A percentile compares a stretch with the other conserved stretches of the same genome.
Conservation (phyloP, 768 basidiomycete genomes). For the Leccinum aurantiacum region DNA sequence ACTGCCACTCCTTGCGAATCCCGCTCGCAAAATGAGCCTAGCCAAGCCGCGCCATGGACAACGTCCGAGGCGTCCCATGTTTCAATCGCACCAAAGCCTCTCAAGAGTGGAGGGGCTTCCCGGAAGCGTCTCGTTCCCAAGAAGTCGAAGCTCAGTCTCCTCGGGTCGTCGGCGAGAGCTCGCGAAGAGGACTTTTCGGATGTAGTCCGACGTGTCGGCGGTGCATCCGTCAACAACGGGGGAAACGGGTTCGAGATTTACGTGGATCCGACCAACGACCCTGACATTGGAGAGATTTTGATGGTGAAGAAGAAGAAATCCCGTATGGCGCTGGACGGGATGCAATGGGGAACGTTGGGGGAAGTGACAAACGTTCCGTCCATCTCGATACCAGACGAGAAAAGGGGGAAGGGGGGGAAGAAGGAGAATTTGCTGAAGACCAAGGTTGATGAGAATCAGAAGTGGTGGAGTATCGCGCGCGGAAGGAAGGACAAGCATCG, state of each 20-base stretch:
- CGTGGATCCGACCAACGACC: slow-evolving; percentile 64
- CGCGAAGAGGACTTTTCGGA: slow-evolving; percentile 56
- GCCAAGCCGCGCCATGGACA: slow-evolving; percentile 28
- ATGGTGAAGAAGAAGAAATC: slow-evolving; percentile 80
- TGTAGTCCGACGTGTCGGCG: slow-evolving; percentile 51
- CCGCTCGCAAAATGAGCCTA: slow-evolving; percentile 34
- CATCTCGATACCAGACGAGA: slow-evolving; percentile 32
- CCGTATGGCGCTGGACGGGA: slow-evolving; percentile 55
- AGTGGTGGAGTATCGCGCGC: slow-evolving; percentile 83
- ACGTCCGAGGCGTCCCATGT: slow-evolving; percentile 8
- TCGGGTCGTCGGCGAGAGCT: slow-evolving; percentile 33
- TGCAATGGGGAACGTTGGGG: slow-evolving; percentile 54
- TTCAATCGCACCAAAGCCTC: slow-evolving; percentile 33
- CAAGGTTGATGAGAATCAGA: slow-evolving; percentile 51
- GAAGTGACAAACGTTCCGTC: slow-evolving; percentile 61
- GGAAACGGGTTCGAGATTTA: slow-evolving; percentile 67
- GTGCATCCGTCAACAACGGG: slow-evolving; percentile 20
- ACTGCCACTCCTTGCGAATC: slow-evolving; percentile 62
- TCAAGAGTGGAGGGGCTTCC: slow-evolving; percentile 18
- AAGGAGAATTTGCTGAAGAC: slow-evolving; percentile 34
- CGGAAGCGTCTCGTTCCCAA: slow-evolving; percentile 65
- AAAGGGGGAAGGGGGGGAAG: slow-evolving; percentile 40
- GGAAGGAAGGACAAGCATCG: slow-evolving; percentile 52
- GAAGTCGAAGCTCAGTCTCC: slow-evolving; percentile 64
- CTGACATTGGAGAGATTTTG: slow-evolving; percentile 66